Conservation (phyloP, 1,284 basidiomycete species). For the Nidula niveotomentosa region DNA sequence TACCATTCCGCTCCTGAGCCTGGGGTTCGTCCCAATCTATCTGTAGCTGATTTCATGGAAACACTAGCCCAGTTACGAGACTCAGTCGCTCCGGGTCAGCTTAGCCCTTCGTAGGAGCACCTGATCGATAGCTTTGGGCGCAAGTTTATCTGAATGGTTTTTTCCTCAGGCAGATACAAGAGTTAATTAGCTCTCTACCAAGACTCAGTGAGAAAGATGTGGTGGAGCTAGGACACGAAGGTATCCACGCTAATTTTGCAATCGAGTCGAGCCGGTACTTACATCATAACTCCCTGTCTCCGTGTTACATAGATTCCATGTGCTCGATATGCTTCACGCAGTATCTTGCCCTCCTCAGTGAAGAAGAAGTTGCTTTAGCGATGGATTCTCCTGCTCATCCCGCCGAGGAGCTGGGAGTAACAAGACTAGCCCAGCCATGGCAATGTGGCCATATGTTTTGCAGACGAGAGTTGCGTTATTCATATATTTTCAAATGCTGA, state of each 20-base stretch:
- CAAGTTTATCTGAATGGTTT: conserved; percentile 5
- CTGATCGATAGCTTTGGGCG: background rate
- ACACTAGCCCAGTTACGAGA: background rate
- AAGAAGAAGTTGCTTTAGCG: conserved; percentile 67
- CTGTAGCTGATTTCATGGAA: background rate
- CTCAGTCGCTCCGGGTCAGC: background rate
- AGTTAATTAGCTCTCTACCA: conserved; percentile 30
- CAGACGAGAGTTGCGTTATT: conserved; percentile 51
- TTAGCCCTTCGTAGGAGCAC: background rate
- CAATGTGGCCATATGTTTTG: conserved; percentile 76
- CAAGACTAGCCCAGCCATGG: conserved; percentile 48
- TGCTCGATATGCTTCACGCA: conserved; percentile 74
- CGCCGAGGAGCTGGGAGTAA: conserved; percentile 66
- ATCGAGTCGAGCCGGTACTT: too few species aligned
- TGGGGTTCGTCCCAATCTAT: background rate
- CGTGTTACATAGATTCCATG: conserved; percentile 43
- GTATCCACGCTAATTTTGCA: conserved; percentile 11
- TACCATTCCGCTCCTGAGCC: background rate
- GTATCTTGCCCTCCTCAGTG: conserved; percentile 62
- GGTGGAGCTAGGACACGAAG: conserved; percentile 29
- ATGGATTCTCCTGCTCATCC: conserved; percentile 77
- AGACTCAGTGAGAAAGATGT: conserved; percentile 33
- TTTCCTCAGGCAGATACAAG: conserved; percentile 28
- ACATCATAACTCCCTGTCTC: too few species aligned
- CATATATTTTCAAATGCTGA: background rate